Conservation (phyloP, 192 early-diverging fungal species). For the Podila horticola region DNA sequence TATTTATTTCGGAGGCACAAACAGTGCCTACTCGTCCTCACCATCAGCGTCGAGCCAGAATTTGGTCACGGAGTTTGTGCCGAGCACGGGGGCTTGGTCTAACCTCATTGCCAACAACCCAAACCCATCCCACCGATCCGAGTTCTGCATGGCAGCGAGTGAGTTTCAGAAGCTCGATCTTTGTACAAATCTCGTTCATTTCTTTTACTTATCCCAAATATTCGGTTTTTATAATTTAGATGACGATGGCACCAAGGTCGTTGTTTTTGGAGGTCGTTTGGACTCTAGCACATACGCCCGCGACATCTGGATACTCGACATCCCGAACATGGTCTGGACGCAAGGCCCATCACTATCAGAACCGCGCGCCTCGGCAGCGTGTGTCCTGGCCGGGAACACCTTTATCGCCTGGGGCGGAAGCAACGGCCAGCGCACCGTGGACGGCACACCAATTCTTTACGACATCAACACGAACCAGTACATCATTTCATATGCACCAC, state of each 20-base stretch:
- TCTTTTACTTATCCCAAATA: not conserved
- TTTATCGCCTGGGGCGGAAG: constrained; percentile 14
- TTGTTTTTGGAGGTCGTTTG: constrained; percentile 12
- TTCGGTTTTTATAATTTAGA: not conserved
- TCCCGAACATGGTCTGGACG: constrained; percentile 1
- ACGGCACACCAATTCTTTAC: not conserved
- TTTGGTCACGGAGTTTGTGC: constrained; percentile 9
- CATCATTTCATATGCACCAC: constrained; percentile 4
- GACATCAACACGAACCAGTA: constrained; percentile 8
- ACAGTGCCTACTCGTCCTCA: not conserved
- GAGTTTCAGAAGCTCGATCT: not conserved
- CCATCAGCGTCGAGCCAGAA: not conserved
- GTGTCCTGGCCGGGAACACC: constrained; percentile 3
- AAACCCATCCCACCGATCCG: constrained; percentile 8
- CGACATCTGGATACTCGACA: constrained; percentile 11
- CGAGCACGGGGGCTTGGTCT: constrained; percentile 8
- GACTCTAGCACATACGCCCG: constrained; percentile 2
- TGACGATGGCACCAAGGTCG: constrained; percentile 16
- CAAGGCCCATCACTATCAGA: constrained; percentile 4
- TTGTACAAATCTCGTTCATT: not conserved
- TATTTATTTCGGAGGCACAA: constrained; percentile 9
- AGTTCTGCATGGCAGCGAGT: constrained; percentile 16
- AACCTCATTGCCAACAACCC: not conserved
- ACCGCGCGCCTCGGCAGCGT: constrained; percentile 2
- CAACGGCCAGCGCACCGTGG: constrained; percentile 9